Conservation (phyloP, 148 eudicot species). For the Silene latifolia region DNA sequence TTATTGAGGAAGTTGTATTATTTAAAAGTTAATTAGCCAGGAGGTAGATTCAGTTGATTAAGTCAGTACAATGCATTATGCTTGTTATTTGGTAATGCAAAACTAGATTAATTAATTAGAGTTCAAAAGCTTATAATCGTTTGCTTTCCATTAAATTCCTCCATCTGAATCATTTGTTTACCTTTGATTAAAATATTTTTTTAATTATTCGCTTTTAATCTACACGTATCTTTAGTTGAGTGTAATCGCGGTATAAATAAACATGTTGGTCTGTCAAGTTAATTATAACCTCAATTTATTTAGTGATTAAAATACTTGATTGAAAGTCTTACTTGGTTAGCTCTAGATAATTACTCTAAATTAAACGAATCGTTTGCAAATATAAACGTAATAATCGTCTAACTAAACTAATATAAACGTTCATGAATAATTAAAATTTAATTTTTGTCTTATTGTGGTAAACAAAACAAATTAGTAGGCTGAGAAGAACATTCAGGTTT, state of each 20-base stretch:
- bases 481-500: not conserved
- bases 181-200: too few species aligned
- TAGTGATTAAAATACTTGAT: too few species aligned
- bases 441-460: conserved; percentile 7
- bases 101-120: not conserved
- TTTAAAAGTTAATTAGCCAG: too few species aligned
- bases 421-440: not conserved
- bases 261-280: too few species aligned
- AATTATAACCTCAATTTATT: too few species aligned
- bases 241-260: too few species aligned
- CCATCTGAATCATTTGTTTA: too few species aligned
- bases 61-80: not conserved
- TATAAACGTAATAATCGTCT: not conserved
- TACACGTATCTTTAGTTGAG: too few species aligned
- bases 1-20: not conserved
- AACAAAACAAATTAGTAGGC: not conserved
- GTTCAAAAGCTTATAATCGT: not conserved
- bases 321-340: not conserved
- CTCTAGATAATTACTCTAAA: not conserved
- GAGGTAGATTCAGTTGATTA: not conserved
- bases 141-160: too few species aligned
- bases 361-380: not conserved
- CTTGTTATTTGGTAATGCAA: not conserved
- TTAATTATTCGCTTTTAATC: too few species aligned
- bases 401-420: not conserved